Percentiles rank a stretch among this genome's conserved stretches.
These are phyloP conservation scores for Ilex asprella DNA, from an alignment of 257 asterid genomes.

Conservation along the genomic window DNA sequence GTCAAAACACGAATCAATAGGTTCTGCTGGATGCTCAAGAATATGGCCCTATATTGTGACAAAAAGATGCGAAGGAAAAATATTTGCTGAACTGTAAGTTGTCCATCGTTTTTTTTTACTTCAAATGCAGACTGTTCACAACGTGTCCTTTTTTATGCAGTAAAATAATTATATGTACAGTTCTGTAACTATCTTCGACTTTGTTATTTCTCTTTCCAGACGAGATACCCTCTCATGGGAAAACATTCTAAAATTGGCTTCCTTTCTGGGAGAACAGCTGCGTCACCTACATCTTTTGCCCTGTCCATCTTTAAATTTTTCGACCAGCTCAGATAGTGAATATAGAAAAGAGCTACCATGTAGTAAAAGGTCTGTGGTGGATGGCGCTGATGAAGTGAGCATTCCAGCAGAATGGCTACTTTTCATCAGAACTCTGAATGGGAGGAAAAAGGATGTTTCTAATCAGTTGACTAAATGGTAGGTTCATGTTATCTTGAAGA, in stretches of 20 bases:
- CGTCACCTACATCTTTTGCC: constrained; percentile 75
- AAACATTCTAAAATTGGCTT: constrained; percentile 58
- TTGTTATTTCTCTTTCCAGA: constrained; percentile 43
- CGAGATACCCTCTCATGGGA: constrained; percentile 64
- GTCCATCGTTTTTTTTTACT: neutral
- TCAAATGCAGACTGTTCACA: neutral
- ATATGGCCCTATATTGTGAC: constrained; percentile 85
- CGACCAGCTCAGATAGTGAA: constrained; percentile 24
- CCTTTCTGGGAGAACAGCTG: constrained; percentile 89
- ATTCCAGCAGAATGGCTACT: constrained; percentile 46
- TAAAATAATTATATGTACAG: constrained; percentile 5
- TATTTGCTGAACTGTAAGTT: constrained; percentile 83
- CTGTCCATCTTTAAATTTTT: constrained; percentile 32
- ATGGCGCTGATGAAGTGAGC: constrained; percentile 26
- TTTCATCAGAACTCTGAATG: constrained; percentile 55
- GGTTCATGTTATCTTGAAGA: constrained; percentile 6
- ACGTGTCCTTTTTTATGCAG: constrained; percentile 7
- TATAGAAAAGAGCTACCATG: constrained; percentile 25
- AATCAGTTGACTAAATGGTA: constrained; percentile 77
- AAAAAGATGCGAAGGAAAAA: constrained; percentile 79
- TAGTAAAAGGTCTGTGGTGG: constrained; percentile 32
- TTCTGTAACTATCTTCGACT: constrained; percentile 6
- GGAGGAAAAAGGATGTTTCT: constrained; percentile 48
- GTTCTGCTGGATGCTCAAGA: constrained; percentile 33
- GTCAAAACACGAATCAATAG: constrained; percentile 31